Evolutionary conservation across 345 rosid genomes (phyloP).

Genomic region (Rhodamnia argentea): DNA sequence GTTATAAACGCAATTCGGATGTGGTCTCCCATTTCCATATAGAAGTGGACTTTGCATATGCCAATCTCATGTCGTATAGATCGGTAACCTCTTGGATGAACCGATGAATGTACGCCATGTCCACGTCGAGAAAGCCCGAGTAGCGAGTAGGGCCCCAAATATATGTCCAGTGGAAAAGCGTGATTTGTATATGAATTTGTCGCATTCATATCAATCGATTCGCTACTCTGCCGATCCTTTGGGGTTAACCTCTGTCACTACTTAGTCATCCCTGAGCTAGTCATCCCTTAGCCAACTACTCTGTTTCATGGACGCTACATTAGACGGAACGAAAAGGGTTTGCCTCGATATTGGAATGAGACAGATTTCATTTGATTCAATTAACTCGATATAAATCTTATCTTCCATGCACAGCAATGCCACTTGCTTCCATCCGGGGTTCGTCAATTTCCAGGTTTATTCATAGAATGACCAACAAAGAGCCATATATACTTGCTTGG

Average conservation of each 20-base stretch:
- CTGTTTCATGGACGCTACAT: too few relatives aligned
- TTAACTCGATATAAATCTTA: not conserved
- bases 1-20: not conserved
- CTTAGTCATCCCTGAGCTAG: too few relatives aligned
- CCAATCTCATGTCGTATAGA: not conserved
- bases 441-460: not conserved
- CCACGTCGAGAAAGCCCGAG: not conserved
- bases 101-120: not conserved
- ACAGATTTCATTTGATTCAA: not conserved
- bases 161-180: not conserved
- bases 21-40: not conserved
- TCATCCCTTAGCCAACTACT: too few relatives aligned
- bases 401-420: not conserved
- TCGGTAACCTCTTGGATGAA: not conserved
- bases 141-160: not conserved
- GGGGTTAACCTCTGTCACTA: too few relatives aligned
- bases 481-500: not conserved
- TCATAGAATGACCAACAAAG: not conserved
- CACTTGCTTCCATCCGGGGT: not conserved
- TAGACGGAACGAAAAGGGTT: too few relatives aligned
- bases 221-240: too few relatives aligned
- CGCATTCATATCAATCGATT: not conserved
- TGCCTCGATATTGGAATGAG: not conserved
- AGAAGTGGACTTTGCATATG: not conserved
- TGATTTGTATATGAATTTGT: not conserved